phyloP scores from a whole-genome alignment of 2,329 filamentous ascomycete genomes.

The Trichoderma sp. region DNA sequence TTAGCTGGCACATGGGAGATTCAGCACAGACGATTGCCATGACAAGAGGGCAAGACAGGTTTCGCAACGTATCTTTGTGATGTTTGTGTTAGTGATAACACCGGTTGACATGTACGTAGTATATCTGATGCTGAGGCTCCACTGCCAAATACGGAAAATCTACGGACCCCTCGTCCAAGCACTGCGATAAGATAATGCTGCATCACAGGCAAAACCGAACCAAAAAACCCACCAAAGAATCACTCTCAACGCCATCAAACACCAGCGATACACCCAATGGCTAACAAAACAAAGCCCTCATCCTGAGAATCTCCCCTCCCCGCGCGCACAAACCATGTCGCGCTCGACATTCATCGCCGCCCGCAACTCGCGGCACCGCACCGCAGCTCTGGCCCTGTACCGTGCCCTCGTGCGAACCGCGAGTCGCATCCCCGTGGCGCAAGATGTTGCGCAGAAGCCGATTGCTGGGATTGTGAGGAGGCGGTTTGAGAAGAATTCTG shows the following conservation, averaged over 20 bases:
- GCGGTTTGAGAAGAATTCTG: slow-evolving; percentile 59
- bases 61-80: neutral
- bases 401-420: slow-evolving; percentile 63
- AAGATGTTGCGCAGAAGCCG: slow-evolving; percentile 40
- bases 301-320: too few species aligned
- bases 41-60: neutral
- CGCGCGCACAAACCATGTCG: slow-evolving; percentile 23
- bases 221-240: neutral
- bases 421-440: slow-evolving; percentile 49
- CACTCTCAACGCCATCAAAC: too few species aligned
- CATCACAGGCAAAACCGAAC: neutral
- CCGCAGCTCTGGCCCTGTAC: slow-evolving; percentile 66
- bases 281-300: neutral
- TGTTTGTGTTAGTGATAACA: neutral
- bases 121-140: neutral
- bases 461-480: slow-evolving; percentile 58
- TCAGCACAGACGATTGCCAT: neutral
- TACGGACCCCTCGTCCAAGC: slow-evolving; percentile 8
- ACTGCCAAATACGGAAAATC: slow-evolving; percentile 5
- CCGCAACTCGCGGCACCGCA: slow-evolving; percentile 51
- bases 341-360: slow-evolving; percentile 44
- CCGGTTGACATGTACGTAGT: neutral
- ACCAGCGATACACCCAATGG: neutral
- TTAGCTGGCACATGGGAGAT: neutral
- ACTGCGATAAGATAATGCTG: slow-evolving; percentile 9